phyloP scores from a whole-genome alignment of 1,284 basidiomycete species.

The Phlebopus sp. region DNA sequence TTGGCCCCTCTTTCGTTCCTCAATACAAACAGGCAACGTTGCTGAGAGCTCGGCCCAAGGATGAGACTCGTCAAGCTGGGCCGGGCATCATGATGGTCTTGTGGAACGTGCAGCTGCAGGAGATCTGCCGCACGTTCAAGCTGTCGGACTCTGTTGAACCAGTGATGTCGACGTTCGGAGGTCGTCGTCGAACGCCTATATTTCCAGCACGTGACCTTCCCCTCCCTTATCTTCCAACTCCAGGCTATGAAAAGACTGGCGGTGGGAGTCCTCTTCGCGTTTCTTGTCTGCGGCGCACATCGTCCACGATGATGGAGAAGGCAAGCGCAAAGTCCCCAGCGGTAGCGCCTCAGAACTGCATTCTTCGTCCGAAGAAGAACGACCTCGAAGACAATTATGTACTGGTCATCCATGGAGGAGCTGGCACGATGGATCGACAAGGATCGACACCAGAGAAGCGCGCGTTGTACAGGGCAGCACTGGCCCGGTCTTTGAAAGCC shows the following conservation, averaged over 20 bases:
- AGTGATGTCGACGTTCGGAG: too few species aligned
- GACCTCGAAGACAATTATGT: conserved; percentile 12
- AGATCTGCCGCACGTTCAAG: background rate
- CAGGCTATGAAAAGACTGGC: background rate
- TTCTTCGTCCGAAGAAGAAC: conserved; percentile 7
- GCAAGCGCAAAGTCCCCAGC: background rate
- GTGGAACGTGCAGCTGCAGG: too few species aligned
- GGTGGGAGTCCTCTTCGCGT: background rate
- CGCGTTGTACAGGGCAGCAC: conserved; percentile 53
- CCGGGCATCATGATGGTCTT: too few species aligned
- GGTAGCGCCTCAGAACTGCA: background rate
- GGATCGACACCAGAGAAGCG: conserved; percentile 63
- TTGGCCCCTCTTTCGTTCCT: too few species aligned
- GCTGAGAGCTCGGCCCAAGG: too few species aligned
- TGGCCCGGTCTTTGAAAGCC: conserved; percentile 54
- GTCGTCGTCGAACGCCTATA: background rate
- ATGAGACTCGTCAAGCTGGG: too few species aligned
- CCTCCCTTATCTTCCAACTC: background rate
- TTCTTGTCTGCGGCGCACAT: background rate
- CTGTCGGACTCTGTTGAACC: too few species aligned
- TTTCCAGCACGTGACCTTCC: background rate
- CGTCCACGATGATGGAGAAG: background rate
- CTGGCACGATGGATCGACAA: conserved; percentile 59
- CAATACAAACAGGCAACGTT: too few species aligned
- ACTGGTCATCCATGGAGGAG: conserved; percentile 79